phyloP scores from a whole-genome alignment of 1,284 basidiomycete genomes.

The Apiotrichum gracile region DNA sequence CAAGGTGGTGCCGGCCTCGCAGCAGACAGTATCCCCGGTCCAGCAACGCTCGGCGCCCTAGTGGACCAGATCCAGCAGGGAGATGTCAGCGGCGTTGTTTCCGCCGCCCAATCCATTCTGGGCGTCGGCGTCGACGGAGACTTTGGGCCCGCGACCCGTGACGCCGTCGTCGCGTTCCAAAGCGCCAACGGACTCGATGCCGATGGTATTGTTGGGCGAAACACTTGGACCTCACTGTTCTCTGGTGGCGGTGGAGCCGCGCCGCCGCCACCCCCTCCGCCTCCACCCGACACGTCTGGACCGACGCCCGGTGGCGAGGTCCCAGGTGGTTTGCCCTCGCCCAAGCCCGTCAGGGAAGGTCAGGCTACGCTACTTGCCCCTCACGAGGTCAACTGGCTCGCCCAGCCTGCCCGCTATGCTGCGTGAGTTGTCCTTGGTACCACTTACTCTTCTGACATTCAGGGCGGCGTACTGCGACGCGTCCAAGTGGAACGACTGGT shows the following conservation, averaged over 20 bases:
- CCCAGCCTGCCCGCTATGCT: not conserved
- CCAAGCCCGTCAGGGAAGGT: too few relatives aligned
- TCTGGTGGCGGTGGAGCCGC: too few relatives aligned
- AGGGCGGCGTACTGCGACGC: not conserved
- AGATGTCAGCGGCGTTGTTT: not conserved
- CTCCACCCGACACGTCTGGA: too few relatives aligned
- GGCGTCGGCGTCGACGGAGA: not conserved
- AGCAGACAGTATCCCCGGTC: not conserved
- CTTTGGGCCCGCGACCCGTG: not conserved
- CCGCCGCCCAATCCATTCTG: not conserved
- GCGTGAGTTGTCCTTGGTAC: not conserved
- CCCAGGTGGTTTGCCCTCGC: too few relatives aligned
- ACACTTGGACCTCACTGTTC: slow-evolving; percentile 2
- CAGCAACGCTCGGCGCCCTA: slow-evolving; percentile 5
- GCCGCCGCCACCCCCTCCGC: too few relatives aligned
- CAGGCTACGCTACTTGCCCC: not conserved
- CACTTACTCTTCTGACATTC: not conserved
- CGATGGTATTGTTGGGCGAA: not conserved
- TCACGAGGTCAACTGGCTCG: not conserved
- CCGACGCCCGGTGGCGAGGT: too few relatives aligned
- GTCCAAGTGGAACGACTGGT: not conserved
- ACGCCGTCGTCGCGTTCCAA: not conserved
- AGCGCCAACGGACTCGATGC: not conserved
- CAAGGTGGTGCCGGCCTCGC: not conserved
- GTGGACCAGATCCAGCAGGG: not conserved